Evolutionary conservation across 2,329 filamentous ascomycete species (phyloP), one percentile per base, ranked within the genome.

Genomic region (Fusarium equiseti): DNA sequence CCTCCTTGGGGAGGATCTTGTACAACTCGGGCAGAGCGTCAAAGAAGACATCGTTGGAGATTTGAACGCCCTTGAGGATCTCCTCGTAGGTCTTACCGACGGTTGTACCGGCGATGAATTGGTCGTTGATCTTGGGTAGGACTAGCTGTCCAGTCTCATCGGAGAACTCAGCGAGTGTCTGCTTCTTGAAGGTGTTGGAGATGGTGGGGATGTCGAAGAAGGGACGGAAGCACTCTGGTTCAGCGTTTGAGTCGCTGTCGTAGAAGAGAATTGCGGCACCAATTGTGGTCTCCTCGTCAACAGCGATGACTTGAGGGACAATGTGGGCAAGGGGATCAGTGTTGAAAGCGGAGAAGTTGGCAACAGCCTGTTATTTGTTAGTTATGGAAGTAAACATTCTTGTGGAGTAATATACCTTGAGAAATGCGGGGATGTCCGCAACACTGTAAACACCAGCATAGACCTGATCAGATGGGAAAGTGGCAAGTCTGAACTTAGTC

Each of bases 401-500:
- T 6, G 5, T 12, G 3, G 3, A 2, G 12, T 1, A 3, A 8
- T 35, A 5, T 29, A 63, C 68, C 63, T 70, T 58, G 8, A 71
- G 8, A 7, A 64, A 63, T 1, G 53, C 55, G 6, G 54, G 54
- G 7, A 71, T 61, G 11, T 70, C 59, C 3, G 63, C 5, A 10
- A 56, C 63, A 22, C 50, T 64, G 40, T 71, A 71, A 5, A 71
- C 24, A 8, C 68, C 68, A 29, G 67, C 68, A 7, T 71, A 59
- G 12, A 68, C 35, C 3, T 64, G 43, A 22, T 50, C n/a, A 3
- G 60, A 67, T 31, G 75, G 76, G 68, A 75, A 58, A 16, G 72
- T 71, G 35, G 66, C 59, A 12, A 78, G 71, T 12, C 75, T 75
- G 53, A 80, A 77, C 12, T 76, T 73, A 4, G 79, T 80, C 18